Conservation (phyloP, 495 filamentous ascomycete species). For the Neurospora sp. region DNA sequence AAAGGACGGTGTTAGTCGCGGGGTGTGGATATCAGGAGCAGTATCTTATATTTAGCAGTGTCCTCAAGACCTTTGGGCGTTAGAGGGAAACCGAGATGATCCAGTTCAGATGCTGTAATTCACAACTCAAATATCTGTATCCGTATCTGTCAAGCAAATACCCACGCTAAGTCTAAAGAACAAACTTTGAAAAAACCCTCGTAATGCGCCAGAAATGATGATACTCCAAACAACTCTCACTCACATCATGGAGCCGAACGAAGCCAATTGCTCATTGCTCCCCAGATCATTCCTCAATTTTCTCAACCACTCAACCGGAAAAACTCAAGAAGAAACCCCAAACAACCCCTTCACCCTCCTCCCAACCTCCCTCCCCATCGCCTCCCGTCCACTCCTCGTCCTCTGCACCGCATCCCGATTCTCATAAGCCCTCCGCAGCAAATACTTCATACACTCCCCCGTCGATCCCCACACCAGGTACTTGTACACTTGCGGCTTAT, state of each 20-base stretch:
- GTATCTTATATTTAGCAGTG: not conserved
- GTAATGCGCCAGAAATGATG: not conserved
- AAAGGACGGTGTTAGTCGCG: not conserved
- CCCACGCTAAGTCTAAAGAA: not conserved
- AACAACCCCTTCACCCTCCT: slow-evolving; percentile 45
- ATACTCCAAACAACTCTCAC: not conserved
- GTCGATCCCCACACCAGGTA: slow-evolving; percentile 88
- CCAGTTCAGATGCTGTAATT: not conserved
- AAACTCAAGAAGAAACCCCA: slow-evolving; percentile 19
- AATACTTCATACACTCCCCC: slow-evolving; percentile 87
- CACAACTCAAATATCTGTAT: not conserved
- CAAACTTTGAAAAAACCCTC: not conserved
- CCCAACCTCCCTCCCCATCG: slow-evolving; percentile 61
- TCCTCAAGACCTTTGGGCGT: not conserved
- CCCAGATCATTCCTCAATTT: too few species aligned
- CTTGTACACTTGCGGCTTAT: slow-evolving; percentile 65
- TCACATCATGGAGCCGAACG: too few species aligned
- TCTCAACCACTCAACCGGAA: not conserved
- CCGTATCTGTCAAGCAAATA: not conserved
- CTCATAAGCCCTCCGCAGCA: slow-evolving; percentile 77
- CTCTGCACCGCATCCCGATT: slow-evolving; percentile 80
- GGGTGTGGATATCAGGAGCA: not conserved
- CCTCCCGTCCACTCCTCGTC: slow-evolving; percentile 63
- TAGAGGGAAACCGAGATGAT: not conserved
- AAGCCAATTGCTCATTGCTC: too few species aligned